Evolutionary conservation across 768 basidiomycete species (phyloP), one percentile per base, ranked within the genome.

Genomic region (Auricularia auricula-judae): DNA sequence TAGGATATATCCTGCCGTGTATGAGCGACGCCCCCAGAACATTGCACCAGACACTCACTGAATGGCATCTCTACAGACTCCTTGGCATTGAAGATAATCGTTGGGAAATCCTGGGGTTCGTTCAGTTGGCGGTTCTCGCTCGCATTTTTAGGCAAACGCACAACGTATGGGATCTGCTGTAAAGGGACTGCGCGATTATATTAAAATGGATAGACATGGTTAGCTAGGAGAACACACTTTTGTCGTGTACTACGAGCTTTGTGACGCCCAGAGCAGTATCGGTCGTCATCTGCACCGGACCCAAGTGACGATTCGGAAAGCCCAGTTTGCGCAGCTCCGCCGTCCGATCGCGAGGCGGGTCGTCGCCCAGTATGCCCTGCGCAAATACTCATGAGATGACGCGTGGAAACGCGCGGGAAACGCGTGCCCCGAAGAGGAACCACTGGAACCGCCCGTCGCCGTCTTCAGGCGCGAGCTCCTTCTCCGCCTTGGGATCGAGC

Each of bases 41-140:
- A 29, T 29, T 29, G 2, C 29, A 29, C 29, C 29, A 3, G 2
- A 3, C n/a, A 82, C 89, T 72, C 69, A 91, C 93, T 79, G 79
- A 99, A 99, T 0, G 97, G 97, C 97, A 99, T 99, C 76, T 98
- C 93, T 4, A 98, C 93, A 54, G 89, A 89, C 74, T 99, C 97
- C 69, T 85, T 86, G 3, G 82, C 73, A 69, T 89, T 90, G 80
- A 98, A 98, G 18, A 68, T 76, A 71, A 99, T 96, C 0, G 93
- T 96, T 0, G 97, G 97, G 74, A 85, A 85, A 70, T 93, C 89
- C 91, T 96, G 65, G 29, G 51, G 21, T 36, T 14, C 12, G 39
- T 61, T 23, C 8, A 36, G 16, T 21, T n/a, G 18, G n/a, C 33
- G 33, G 44, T 33, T 29, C 43, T 35, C 11, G 3, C 33, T 62